Conservation (phyloP, 345 rosid genomes). For the Salix purpurea region DNA sequence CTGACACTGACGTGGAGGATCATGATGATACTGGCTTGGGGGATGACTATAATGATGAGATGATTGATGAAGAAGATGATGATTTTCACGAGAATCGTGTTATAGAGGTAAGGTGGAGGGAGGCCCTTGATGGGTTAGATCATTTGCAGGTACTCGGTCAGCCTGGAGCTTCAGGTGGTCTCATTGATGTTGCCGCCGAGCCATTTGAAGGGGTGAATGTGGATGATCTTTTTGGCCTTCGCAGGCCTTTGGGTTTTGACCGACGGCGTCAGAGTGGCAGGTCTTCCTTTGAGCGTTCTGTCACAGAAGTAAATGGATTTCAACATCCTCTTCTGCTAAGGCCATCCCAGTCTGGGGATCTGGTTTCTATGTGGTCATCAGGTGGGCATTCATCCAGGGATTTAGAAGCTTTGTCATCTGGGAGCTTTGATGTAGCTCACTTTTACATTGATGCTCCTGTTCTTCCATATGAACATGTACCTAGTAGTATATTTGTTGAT, state of each 20-base stretch:
- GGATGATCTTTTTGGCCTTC: slow-evolving; percentile 88
- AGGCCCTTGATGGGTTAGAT: slow-evolving; percentile 90
- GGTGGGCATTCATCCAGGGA: slow-evolving; percentile 69
- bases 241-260: slow-evolving; percentile 83
- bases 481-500: slow-evolving; percentile 61
- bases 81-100: slow-evolving; percentile 88
- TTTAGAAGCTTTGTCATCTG: slow-evolving; percentile 63
- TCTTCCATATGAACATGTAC: slow-evolving; percentile 67
- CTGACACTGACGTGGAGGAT: slow-evolving; percentile 93
- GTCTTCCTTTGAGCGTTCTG: slow-evolving; percentile 67
- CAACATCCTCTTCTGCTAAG: slow-evolving; percentile 89
- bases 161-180: slow-evolving; percentile 64
- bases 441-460: slow-evolving; percentile 91
- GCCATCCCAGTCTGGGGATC: slow-evolving; percentile 69
- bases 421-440: slow-evolving; percentile 72
- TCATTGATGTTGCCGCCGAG: slow-evolving; percentile 86
- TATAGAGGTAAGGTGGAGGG: slow-evolving; percentile 95
- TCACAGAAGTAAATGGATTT: slow-evolving; percentile 71
- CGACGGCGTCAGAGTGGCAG: slow-evolving; percentile 75
- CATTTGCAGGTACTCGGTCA: slow-evolving; percentile 87
- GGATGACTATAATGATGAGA: slow-evolving; percentile 88
- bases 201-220: slow-evolving; percentile 95
- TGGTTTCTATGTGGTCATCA: slow-evolving; percentile 57
- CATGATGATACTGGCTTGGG: slow-evolving; percentile 87
- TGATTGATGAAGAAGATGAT: slow-evolving; percentile 94